Evolutionary conservation across 345 rosid genomes (phyloP).

Genomic region (Pistacia vera): DNA sequence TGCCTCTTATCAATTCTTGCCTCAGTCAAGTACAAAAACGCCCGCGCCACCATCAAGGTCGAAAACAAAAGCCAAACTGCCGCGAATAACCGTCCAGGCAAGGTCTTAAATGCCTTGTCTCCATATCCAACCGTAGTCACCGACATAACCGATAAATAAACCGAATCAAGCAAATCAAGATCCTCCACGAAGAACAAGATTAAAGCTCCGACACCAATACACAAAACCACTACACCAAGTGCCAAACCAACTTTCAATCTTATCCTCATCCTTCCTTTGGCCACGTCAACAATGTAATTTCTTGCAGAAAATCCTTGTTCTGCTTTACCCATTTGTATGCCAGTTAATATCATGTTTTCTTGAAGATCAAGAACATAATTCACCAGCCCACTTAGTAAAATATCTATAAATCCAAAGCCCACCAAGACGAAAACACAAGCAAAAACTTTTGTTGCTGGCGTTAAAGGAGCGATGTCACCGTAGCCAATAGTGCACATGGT

Average conservation of each 20-base stretch:
- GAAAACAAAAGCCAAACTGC: constrained; percentile 72
- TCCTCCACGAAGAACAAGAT: constrained; percentile 60
- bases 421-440: constrained; percentile 69
- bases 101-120: constrained; percentile 63
- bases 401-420: constrained; percentile 73
- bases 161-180: constrained; percentile 56
- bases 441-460: constrained; percentile 62
- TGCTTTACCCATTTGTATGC: constrained; percentile 34
- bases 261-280: constrained; percentile 83
- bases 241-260: constrained; percentile 76
- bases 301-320: constrained; percentile 41
- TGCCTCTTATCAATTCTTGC: constrained; percentile 71
- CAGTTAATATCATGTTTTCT: constrained; percentile 57
- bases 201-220: constrained; percentile 55
- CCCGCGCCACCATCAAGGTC: constrained; percentile 74
- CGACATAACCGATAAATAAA: constrained; percentile 80
- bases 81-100: constrained; percentile 67
- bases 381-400: constrained; percentile 65
- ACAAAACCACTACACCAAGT: constrained; percentile 63
- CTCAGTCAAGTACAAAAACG: constrained; percentile 69
- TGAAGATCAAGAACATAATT: constrained; percentile 68
- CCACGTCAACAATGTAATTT: constrained; percentile 59
- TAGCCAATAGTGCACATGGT: constrained; percentile 87
- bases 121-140: constrained; percentile 83
- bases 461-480: constrained; percentile 74